Evolutionary conservation across 495 filamentous ascomycete species (phyloP), one percentile per base, ranked within the genome.

Genomic region (Saxispiralis lemnorum): DNA sequence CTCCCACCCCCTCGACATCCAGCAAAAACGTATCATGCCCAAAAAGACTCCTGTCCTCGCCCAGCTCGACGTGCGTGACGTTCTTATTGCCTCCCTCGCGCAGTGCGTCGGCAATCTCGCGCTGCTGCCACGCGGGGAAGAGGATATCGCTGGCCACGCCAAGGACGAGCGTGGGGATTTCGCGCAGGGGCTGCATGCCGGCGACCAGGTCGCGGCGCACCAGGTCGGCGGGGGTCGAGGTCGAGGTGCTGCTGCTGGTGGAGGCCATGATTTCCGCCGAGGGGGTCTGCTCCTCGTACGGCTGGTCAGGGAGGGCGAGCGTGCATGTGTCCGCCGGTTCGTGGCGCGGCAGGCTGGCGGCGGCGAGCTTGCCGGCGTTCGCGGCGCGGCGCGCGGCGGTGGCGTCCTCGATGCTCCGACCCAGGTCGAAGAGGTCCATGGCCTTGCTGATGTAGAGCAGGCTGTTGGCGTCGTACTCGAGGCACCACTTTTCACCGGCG

Each of bases 111-210:
- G 89, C 92, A 49, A 96, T 77, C 61, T 99, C 89, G 31, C 83
- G 73, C 65, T 99, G 89, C 62, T 99, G 89, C 88, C 89, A 99
- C 1, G 92, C 84, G 1, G 89, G 89, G 65, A 99, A 99, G 31
- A 99, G 64, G 44, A 93, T 96, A 57, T 99, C 89, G 55, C 84
- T 94, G 1, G 83, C 83, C 9, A 96, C 89, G 15, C 89, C 89
- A 66, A 99, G 76, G 2, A 99, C 81, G 33, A 99, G 66, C 2
- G 81, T 77, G 0, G 81, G 78, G 49, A 83, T 85, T 17, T 52
- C 34, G 43, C 75, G 73, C 41, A 95, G 62, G 1, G 75, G 64
- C 4, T 69, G 57, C 24, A 99, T 63, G 3, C 89, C 92, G 2
- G 62, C 62, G 2, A 99, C 70, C 0, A 99, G 67, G 62, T 96